phyloP scores from a whole-genome alignment of 192 early-diverging fungal species.

The Coemansia sp. region DNA sequence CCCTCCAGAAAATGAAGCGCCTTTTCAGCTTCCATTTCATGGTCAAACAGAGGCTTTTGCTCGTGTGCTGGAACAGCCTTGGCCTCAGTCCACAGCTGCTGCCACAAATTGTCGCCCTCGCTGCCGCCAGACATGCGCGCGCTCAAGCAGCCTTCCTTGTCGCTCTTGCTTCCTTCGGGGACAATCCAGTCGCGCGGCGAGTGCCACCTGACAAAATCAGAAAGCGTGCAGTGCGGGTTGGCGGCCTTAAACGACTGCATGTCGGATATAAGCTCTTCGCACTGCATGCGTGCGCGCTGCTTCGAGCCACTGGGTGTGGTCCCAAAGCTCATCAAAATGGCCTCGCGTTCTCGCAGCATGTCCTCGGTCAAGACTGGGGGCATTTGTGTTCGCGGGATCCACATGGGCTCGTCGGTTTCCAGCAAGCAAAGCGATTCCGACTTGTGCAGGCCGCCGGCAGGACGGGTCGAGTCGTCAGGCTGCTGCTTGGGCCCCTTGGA shows the following conservation, averaged over 20 bases:
- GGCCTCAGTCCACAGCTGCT: constrained; percentile 77
- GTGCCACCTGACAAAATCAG: constrained; percentile 94
- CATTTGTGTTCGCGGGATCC: constrained; percentile 71
- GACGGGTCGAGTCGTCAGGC: constrained; percentile 4
- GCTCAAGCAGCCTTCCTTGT: constrained; percentile 60
- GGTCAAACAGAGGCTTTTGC: constrained; percentile 83
- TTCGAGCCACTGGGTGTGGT: constrained; percentile 70
- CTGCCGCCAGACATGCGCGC: constrained; percentile 67
- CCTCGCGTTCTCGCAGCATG: constrained; percentile 80
- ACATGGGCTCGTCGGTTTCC: constrained; percentile 63
- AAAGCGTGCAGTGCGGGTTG: constrained; percentile 74
- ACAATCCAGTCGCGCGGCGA: constrained; percentile 92
- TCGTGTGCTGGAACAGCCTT: constrained; percentile 60
- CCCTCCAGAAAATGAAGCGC: constrained; percentile 70
- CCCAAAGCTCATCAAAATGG: constrained; percentile 76
- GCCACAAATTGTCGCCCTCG: constrained; percentile 81
- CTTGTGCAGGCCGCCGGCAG: constrained; percentile 57
- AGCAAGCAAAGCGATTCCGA: constrained; percentile 57
- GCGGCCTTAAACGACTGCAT: constrained; percentile 96
- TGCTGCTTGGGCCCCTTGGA: constrained; percentile 1
- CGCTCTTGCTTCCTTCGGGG: constrained; percentile 51
- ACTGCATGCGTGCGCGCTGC: constrained; percentile 76
- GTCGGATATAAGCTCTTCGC: constrained; percentile 67
- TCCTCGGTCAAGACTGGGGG: constrained; percentile 85
- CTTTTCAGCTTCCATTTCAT: constrained; percentile 74